Base-by-base conservation (phyloP, 495 filamentous ascomycete species). In the Trichocladium uniseriatum region DNA sequence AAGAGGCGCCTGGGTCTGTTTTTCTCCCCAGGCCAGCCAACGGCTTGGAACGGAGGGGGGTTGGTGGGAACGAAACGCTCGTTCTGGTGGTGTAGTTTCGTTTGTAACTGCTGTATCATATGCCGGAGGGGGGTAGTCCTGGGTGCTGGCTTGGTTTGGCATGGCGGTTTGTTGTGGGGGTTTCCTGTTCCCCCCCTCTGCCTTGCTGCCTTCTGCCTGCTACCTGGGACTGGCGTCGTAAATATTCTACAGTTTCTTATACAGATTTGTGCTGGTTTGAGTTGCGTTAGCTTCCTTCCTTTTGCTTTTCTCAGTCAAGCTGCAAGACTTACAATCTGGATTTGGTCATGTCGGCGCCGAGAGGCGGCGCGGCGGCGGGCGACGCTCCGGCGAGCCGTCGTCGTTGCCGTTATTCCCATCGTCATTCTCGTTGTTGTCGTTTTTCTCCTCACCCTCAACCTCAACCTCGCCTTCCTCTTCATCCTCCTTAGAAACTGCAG, bases 71-170 rank as follows among this genome's bases (percentile, higher is more conserved):
- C 45, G 45, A 40, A 49, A 56, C 49, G 49, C 49, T 48, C 48
- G 48, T 52, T 55, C 47, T 41, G 15, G 40, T 28, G 47, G 27
- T 28, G 38, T 48, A 45, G 37, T 55, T 59, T 50, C 45, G 42
- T 54, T 32, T 49, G 47, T 49, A 37, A 35, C 18, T 36, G 37
- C 37, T 57, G 56, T 59, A 59, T 48, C 52, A 54, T 58, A 54
- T 14, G 47, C 47, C 47, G 19, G 45, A 14, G 37, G 35, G 14
- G 24, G 27, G 24, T 4, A 8, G 24, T 27, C 24, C 24, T 8
- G 24, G 24, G 8, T 27, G 45, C 7, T n/a, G 41, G 24, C 16
- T 10, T 9, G 8, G 7, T 22, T 34, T 27, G n/a, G n/a, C 24
- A 2, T 24, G 10, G 21, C 5, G 3, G 31, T 18, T 45, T 28